phyloP scores from a whole-genome alignment of 2,329 filamentous ascomycete species.

The Ustulina deusta region DNA sequence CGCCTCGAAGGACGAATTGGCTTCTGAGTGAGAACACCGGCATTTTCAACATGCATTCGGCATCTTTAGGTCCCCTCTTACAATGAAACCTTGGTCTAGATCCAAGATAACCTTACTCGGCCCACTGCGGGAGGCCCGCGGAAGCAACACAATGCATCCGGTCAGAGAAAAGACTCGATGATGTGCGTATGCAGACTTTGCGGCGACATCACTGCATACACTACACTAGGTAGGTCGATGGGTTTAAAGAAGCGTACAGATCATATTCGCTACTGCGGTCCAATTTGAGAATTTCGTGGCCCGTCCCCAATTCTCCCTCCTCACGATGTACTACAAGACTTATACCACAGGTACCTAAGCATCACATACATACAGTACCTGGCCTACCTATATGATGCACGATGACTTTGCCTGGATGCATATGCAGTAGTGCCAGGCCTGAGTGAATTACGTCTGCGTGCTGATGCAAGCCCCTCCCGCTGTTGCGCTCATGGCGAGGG shows the following conservation, averaged over 20 bases:
- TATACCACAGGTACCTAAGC: constrained; percentile 16
- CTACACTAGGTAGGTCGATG: constrained; percentile 33
- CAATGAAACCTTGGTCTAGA: constrained; percentile 52
- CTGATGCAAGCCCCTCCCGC: constrained; percentile 30
- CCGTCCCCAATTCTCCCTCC: constrained; percentile 24
- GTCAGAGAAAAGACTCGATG: constrained; percentile 53
- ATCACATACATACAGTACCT: constrained; percentile 25
- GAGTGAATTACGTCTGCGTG: constrained; percentile 35
- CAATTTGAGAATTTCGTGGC: constrained; percentile 23
- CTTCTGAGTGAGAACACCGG: constrained; percentile 34
- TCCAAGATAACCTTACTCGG: constrained; percentile 51
- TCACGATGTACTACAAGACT: constrained; percentile 7
- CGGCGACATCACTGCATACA: constrained; percentile 50
- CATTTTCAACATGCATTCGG: constrained; percentile 43
- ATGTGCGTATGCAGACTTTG: constrained; percentile 53
- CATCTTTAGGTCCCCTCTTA: constrained; percentile 46
- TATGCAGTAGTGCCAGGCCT: constrained; percentile 34
- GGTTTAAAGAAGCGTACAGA: constrained; percentile 34
- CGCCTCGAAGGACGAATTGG: constrained; percentile 32
- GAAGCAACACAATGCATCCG: constrained; percentile 56
- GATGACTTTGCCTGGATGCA: constrained; percentile 37
- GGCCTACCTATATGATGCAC: constrained; percentile 36
- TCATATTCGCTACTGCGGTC: constrained; percentile 31
- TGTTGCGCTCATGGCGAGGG: constrained; percentile 11
- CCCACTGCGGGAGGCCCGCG: constrained; percentile 57